Percentiles rank a stretch among this genome's conserved stretches.
Evolutionary conservation across 192 early-diverging fungal species (phyloP).

Genomic region (Rhizoclosmatium sp.): DNA sequence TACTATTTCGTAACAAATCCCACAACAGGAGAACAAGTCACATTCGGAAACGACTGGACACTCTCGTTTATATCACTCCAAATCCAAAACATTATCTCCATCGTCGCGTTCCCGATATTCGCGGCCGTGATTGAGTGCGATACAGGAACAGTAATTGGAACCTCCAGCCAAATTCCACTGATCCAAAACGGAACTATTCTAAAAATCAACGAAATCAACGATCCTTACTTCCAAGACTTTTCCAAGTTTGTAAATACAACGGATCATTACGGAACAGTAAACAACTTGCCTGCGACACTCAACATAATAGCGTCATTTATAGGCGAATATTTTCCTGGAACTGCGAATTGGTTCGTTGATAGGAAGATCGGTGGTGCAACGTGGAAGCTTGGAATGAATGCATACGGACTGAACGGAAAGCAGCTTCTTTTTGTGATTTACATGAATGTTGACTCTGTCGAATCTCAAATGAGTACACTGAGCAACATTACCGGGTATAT

Average conservation of each 20-base stretch:
- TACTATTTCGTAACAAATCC: not conserved
- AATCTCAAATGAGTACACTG: not conserved
- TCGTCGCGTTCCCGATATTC: conserved; percentile 1
- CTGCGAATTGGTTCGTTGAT: too few relatives aligned
- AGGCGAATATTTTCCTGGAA: not conserved
- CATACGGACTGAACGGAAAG: not conserved
- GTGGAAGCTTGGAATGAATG: not conserved
- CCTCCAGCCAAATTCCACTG: not conserved
- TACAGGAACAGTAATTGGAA: not conserved
- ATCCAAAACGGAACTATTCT: not conserved
- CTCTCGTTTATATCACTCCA: not conserved
- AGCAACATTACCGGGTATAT: not conserved
- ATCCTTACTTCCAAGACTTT: not conserved
- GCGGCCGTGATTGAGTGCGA: not conserved
- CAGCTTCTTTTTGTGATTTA: not conserved
- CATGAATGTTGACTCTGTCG: not conserved
- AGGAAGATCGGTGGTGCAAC: not conserved
- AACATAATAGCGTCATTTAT: too few relatives aligned
- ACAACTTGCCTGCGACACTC: too few relatives aligned
- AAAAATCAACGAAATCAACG: not conserved
- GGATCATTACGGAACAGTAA: too few relatives aligned
- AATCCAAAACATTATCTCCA: not conserved
- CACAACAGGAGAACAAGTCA: not conserved
- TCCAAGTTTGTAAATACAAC: not conserved
- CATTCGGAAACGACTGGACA: conserved; percentile 11